A percentile compares a stretch with the other conserved stretches of the same genome.
These are phyloP conservation scores for Sporothrix variecibatus DNA, from an alignment of 2,329 filamentous ascomycete genomes.

Conservation along the genomic window DNA sequence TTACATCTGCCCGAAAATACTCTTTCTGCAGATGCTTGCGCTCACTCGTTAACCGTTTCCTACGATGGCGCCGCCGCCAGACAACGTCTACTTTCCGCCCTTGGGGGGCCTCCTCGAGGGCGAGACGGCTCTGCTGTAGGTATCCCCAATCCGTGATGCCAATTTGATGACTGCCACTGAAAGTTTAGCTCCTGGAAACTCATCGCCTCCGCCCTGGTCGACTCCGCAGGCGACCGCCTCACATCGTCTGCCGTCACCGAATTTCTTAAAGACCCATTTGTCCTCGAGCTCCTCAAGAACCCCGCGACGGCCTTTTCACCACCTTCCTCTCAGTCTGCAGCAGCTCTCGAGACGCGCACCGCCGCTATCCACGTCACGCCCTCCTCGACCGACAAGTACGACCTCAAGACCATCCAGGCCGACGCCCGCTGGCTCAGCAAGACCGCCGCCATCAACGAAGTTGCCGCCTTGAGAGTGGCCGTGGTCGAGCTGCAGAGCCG, in stretches of 20 bases:
- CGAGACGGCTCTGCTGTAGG: conserved; percentile 77
- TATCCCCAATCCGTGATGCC: no score
- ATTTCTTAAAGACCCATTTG: conserved; percentile 72
- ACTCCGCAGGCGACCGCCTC: conserved; percentile 59
- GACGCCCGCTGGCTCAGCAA: conserved; percentile 86
- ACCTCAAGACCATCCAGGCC: conserved; percentile 77
- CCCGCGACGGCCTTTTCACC: conserved; percentile 68
- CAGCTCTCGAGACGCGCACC: conserved; percentile 78
- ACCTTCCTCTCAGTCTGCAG: conserved; percentile 64
- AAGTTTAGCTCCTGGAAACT: conserved; percentile 68
- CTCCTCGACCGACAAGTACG: conserved; percentile 64
- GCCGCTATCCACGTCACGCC: conserved; percentile 82
- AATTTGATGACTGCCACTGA: no score
- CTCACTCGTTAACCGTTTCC: background rate
- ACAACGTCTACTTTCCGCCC: conserved; percentile 76
- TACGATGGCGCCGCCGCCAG: conserved; percentile 70
- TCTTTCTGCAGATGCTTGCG: conserved; percentile 20
- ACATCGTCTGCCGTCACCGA: conserved; percentile 58
- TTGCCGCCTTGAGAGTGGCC: conserved; percentile 77
- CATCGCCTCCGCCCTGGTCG: conserved; percentile 56
- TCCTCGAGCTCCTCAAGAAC: conserved; percentile 66
- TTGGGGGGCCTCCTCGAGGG: conserved; percentile 83
- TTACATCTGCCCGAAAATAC: background rate
- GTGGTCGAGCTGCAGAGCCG: conserved; percentile 83
- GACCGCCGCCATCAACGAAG: conserved; percentile 74